A percentile compares a stretch with the other conserved stretches of the same genome.
phyloP scores from a whole-genome alignment of 2,329 filamentous ascomycete genomes.

The Diplocarpon mali region DNA sequence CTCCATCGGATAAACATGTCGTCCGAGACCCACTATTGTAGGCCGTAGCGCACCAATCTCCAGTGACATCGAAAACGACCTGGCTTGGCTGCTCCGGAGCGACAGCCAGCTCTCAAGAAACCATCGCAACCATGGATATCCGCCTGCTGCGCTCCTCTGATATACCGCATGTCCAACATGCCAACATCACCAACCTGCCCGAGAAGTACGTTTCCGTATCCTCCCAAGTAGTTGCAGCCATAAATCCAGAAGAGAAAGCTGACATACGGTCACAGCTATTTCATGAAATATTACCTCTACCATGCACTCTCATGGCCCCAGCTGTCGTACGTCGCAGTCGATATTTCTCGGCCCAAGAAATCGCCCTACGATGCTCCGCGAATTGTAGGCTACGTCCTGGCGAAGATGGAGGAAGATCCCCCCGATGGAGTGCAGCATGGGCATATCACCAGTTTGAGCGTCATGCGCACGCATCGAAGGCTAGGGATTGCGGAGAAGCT shows the following conservation, averaged over 20 bases:
- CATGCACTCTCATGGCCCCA: conserved; percentile 97
- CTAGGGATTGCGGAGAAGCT: conserved; percentile 92
- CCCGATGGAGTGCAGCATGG: conserved; percentile 83
- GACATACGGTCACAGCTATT: conserved; percentile 47
- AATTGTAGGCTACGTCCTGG: conserved; percentile 97
- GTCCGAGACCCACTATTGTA: conserved; percentile 4
- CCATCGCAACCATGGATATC: conserved; percentile 66
- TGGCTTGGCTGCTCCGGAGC: background rate
- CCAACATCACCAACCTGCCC: conserved; percentile 96
- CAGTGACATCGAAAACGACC: background rate
- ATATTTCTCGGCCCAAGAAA: conserved; percentile 68
- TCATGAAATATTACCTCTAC: conserved; percentile 99
- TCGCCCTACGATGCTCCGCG: conserved; percentile 84
- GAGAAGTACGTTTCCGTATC: conserved; percentile 49
- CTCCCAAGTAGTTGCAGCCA: background rate
- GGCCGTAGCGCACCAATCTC: conserved; percentile 12
- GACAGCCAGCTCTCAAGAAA: conserved; percentile 1
- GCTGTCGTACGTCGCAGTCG: conserved; percentile 91
- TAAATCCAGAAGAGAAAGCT: conserved; percentile 1
- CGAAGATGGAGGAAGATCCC: conserved; percentile 99
- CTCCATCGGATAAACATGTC: conserved; percentile 4
- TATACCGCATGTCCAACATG: conserved; percentile 88
- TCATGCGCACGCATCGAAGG: conserved; percentile 90
- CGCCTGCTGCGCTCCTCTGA: conserved; percentile 73
- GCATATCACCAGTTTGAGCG: conserved; percentile 88